Evolutionary conservation across 2,329 filamentous ascomycete genomes (phyloP).

Genomic region (Penicillium psychrosexuale): DNA sequence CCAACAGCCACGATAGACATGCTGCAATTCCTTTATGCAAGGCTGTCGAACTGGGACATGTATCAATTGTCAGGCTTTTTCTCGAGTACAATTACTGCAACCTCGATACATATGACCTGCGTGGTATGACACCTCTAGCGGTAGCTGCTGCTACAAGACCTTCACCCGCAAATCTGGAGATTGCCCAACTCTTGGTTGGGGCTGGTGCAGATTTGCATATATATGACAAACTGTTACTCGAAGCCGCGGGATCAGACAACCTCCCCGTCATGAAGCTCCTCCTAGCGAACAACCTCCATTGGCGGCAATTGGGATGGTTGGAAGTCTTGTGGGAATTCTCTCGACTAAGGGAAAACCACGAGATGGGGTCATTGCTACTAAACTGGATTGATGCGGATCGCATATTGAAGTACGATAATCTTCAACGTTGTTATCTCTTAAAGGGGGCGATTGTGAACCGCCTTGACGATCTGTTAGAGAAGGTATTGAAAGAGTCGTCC

Average conservation of each 20-base stretch:
- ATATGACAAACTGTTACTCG: not conserved
- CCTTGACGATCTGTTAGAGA: not conserved
- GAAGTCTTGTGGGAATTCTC: not conserved
- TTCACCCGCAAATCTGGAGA: not conserved
- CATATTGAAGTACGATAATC: not conserved
- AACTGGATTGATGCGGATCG: not conserved
- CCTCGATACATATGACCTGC: not conserved
- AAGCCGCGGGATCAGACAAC: not conserved
- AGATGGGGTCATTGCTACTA: not conserved
- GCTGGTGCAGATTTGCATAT: not conserved
- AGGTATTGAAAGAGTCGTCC: not conserved
- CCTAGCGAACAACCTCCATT: not conserved
- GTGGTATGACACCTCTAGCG: not conserved
- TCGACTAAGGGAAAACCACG: not conserved
- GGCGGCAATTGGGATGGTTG: not conserved
- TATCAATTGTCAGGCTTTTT: not conserved
- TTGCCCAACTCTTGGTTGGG: not conserved
- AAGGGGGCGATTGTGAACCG: not conserved
- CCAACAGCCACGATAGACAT: not conserved
- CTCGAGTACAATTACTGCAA: not conserved
- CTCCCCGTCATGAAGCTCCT: not conserved
- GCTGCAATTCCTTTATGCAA: not conserved
- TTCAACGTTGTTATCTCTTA: not conserved
- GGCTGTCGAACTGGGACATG: not conserved
- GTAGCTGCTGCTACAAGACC: not conserved